Conservation (phyloP, 345 rosid genomes). For the Citrus sp. region DNA sequence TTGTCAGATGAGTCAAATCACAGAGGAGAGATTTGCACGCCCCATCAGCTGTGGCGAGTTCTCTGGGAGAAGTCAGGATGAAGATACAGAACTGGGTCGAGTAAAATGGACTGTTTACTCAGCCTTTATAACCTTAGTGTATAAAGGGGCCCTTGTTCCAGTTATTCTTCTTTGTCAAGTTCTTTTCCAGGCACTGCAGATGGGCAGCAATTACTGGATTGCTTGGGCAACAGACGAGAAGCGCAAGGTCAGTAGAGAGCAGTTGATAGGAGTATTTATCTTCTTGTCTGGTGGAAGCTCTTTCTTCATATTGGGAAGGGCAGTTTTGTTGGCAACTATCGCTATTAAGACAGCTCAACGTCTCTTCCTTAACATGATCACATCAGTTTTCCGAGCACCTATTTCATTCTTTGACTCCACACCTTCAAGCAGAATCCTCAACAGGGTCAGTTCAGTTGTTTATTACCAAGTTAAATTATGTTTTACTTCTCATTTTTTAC, state of each 20-base stretch:
- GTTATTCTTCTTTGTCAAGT: slow-evolving; percentile 48
- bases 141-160: slow-evolving; percentile 48
- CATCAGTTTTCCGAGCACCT: slow-evolving; percentile 58
- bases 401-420: slow-evolving; percentile 68
- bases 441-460: slow-evolving; percentile 39
- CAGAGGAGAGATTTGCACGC: slow-evolving; percentile 30
- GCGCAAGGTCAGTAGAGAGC: slow-evolving; percentile 23
- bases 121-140: slow-evolving; percentile 45
- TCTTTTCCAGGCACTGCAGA: slow-evolving; percentile 64
- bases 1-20: slow-evolving; percentile 26
- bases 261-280: slow-evolving; percentile 47
- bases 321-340: slow-evolving; percentile 53
- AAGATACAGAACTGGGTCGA: slow-evolving; percentile 53
- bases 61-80: slow-evolving; percentile 29
- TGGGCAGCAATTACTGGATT: slow-evolving; percentile 74
- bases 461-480: neutral
- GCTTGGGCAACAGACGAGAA: slow-evolving; percentile 61
- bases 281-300: slow-evolving; percentile 66
- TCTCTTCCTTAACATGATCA: slow-evolving; percentile 56
- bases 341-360: slow-evolving; percentile 59
- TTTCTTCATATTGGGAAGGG: slow-evolving; percentile 60
- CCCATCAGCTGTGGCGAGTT: slow-evolving; percentile 17
- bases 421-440: slow-evolving; percentile 65
- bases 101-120: slow-evolving; percentile 69
- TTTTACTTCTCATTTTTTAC: neutral